Percentiles rank a stretch among this genome's conserved stretches.
These are phyloP conservation scores for Yarrowia phangngaensis DNA, from an alignment of 805 yeast species.

Conservation along the genomic window DNA sequence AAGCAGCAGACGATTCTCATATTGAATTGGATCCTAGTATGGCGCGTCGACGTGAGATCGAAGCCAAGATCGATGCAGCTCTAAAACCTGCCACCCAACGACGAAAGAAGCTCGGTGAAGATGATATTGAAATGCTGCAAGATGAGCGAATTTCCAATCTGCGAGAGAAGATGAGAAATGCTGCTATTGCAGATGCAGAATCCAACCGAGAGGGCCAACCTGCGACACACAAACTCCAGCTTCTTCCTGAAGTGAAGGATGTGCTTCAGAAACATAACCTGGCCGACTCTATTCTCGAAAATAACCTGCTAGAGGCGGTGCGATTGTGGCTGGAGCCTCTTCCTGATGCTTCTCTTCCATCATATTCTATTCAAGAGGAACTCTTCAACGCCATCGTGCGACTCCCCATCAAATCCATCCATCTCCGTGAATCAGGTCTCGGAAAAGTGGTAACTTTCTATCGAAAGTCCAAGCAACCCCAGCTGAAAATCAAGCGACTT, in stretches of 20 bases:
- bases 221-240: constrained; percentile 70
- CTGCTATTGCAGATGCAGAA: constrained; percentile 53
- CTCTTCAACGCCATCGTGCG: constrained; percentile 67
- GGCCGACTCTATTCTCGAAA: constrained; percentile 90
- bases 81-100: constrained; percentile 55
- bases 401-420: constrained; percentile 92
- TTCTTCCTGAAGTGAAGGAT: constrained; percentile 73
- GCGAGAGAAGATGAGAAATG: constrained; percentile 82
- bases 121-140: constrained; percentile 90
- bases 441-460: constrained; percentile 93
- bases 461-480: constrained; percentile 85
- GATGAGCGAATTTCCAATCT: constrained; percentile 82
- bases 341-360: constrained; percentile 97
- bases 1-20: constrained; percentile 31
- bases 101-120: constrained; percentile 72
- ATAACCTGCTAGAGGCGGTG: constrained; percentile 86
- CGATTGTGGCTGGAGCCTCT: constrained; percentile 97
- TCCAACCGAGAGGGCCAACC: constrained; percentile 58
- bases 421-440: constrained; percentile 86
- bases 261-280: constrained; percentile 75
- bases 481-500: constrained; percentile 74
- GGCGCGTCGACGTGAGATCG: constrained; percentile 69
- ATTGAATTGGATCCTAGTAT: constrained; percentile 38
- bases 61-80: constrained; percentile 74
- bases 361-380: constrained; percentile 90